These are phyloP conservation scores for Zhuliangozyma parablackwelliae DNA, from an alignment of 1,139 yeast species.

Conservation along the genomic window DNA sequence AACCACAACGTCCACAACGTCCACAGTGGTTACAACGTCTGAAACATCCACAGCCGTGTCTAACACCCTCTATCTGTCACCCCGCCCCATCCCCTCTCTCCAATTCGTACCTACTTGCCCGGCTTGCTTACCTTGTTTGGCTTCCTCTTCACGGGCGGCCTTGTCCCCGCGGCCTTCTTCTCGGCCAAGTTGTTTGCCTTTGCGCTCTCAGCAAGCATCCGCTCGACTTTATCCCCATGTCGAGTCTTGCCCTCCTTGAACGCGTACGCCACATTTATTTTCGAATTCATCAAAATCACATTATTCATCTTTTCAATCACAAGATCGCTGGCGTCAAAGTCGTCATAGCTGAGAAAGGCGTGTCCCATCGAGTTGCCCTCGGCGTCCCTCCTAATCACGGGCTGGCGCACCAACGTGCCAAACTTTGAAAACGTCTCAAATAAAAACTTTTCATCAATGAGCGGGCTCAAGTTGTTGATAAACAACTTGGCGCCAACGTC, in stretches of 20 bases:
- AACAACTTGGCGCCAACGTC: slow-evolving; percentile 77
- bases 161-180: background rate
- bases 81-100: too few relatives aligned
- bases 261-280: slow-evolving; percentile 64
- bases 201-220: slow-evolving; percentile 70
- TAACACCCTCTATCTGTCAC: too few relatives aligned
- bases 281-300: slow-evolving; percentile 63
- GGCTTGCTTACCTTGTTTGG: too few relatives aligned
- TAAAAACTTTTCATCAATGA: slow-evolving; percentile 61
- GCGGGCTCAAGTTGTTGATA: slow-evolving; percentile 65
- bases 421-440: slow-evolving; percentile 62
- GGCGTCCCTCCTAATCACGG: slow-evolving; percentile 51
- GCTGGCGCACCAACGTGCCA: slow-evolving; percentile 56
- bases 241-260: slow-evolving; percentile 56
- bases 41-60: too few relatives aligned
- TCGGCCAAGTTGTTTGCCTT: slow-evolving; percentile 25
- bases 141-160: too few relatives aligned
- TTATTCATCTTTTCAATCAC: slow-evolving; percentile 73
- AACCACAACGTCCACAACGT: too few relatives aligned
- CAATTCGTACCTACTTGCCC: too few relatives aligned
- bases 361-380: slow-evolving; percentile 55
- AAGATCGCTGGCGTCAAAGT: slow-evolving; percentile 64
- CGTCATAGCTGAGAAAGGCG: slow-evolving; percentile 59
- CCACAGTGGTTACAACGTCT: too few relatives aligned
- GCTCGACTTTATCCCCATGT: slow-evolving; percentile 81